Percentiles rank a stretch among this genome's conserved stretches.
Evolutionary conservation across 176 grass and related monocot species (phyloP).

Genomic region (Dactylis glomerata): DNA sequence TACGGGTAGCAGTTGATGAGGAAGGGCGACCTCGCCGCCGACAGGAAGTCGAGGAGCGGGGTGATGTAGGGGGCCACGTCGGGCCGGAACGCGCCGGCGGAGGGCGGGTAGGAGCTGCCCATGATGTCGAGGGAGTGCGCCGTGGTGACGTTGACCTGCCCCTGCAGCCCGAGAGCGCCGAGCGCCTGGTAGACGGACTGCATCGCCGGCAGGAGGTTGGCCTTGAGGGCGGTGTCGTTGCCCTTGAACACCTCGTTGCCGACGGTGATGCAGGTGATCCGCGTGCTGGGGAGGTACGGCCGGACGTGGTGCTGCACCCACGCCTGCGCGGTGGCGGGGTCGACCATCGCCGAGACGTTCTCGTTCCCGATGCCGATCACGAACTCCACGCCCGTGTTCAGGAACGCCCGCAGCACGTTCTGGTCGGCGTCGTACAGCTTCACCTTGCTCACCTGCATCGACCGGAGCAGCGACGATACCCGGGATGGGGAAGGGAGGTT

Average conservation of each 20-base stretch:
- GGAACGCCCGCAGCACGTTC: constrained; percentile 68
- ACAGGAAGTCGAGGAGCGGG: constrained; percentile 65
- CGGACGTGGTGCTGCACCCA: constrained; percentile 75
- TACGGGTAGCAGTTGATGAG: constrained; percentile 90
- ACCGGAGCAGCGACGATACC: constrained; percentile 53
- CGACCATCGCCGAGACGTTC: constrained; percentile 59
- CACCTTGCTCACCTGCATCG: constrained; percentile 80
- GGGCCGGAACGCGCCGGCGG: constrained; percentile 57
- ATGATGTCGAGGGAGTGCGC: constrained; percentile 84
- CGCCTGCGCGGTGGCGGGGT: constrained; percentile 47
- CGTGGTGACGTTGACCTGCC: constrained; percentile 68
- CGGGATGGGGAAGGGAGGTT: constrained; percentile 67
- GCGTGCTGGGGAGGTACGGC: constrained; percentile 55
- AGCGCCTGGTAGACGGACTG: constrained; percentile 61
- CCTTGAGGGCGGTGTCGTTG: constrained; percentile 67
- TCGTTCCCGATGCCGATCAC: constrained; percentile 79
- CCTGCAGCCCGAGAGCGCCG: constrained; percentile 46
- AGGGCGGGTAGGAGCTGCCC: constrained; percentile 75
- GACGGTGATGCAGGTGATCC: constrained; percentile 85
- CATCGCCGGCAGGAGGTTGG: constrained; percentile 66
- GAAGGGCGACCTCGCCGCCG: constrained; percentile 66
- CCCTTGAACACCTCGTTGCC: constrained; percentile 96
- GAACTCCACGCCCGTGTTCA: constrained; percentile 71
- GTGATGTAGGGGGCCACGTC: constrained; percentile 62
- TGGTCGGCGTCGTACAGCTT: constrained; percentile 94